Evolutionary conservation across 106 monocot species (phyloP).

Genomic region (Cymbidium sinense): DNA sequence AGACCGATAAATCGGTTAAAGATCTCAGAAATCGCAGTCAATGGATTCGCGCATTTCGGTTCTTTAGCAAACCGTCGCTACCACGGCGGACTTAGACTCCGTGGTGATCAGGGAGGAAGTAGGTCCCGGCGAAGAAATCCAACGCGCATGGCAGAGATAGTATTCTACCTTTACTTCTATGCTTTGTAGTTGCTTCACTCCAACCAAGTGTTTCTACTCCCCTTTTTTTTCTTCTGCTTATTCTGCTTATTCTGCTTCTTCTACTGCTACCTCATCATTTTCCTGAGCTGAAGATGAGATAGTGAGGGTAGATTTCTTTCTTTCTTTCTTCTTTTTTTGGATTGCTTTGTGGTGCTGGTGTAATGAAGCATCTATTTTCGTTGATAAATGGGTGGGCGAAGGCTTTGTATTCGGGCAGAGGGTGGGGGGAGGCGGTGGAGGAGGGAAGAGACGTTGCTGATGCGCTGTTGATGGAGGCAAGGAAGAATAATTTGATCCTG

Average conservation of each 20-base stretch:
- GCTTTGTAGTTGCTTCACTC: background rate
- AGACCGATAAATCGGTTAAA: background rate
- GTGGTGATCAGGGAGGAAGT: background rate
- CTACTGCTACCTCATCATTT: background rate
- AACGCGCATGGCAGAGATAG: background rate
- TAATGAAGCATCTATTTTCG: constrained; percentile 37
- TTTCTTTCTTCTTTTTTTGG: background rate
- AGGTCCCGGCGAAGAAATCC: background rate
- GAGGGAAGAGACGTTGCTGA: constrained; percentile 45
- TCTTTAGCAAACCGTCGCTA: background rate
- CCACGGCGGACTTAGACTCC: background rate
- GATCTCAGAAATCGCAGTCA: background rate
- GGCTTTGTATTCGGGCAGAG: constrained; percentile 23
- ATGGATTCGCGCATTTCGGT: background rate
- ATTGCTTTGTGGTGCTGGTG: background rate
- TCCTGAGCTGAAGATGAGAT: background rate
- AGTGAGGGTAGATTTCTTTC: background rate
- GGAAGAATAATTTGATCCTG: constrained; percentile 53
- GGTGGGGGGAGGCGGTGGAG: constrained; percentile 20
- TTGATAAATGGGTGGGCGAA: constrained; percentile 38
- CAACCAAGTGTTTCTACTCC: no score
- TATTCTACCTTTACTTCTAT: background rate
- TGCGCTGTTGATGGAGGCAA: constrained; percentile 36
- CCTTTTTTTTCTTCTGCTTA: no score
- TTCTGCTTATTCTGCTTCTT: no score